Evolutionary conservation across 2,329 filamentous ascomycete species (phyloP), one percentile per base, ranked within the genome.

Genomic region (Fusarium coicis): DNA sequence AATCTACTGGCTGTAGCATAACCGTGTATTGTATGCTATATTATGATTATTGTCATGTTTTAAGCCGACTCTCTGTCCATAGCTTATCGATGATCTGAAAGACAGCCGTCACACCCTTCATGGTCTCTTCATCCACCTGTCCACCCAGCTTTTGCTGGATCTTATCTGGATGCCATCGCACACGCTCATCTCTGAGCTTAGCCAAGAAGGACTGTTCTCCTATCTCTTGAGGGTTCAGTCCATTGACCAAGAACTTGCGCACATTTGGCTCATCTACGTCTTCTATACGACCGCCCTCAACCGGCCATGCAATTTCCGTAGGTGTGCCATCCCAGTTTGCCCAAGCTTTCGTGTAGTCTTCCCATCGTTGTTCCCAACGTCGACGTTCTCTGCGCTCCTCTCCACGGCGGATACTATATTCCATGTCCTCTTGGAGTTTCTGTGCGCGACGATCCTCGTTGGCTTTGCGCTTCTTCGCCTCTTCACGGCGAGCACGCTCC

Each of bases 121-220:
- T 91, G 7, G 93, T 90, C 7, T 87, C 87, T 30, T 90, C 87
- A 53, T 95, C 92, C 54, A 97, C 90, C 66, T 89, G 84, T 0
- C 89, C 90, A 7, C 94, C 93, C 68, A 97, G 91, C 59, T 91
- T 90, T 83, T 98, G 96, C 85, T 98, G 94, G 63, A 98, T 93
- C 86, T 98, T 99, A 83, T 99, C 96, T 8, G 96, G 96, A 84
- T 99, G 96, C 96, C 96, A 99, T 21, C 95, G 88, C 23, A 98
- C 91, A 57, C 96, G 90, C 84, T 99, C 96, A 10, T 90, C 85
- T 82, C 97, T 97, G 58, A 98, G 85, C 65, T 81, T 84, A 12
- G 84, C 82, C 26, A 85, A 79, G 56, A 87, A 85, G 15, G 83
- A 83, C 65, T 78, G 82, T 75, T 86, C 84, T 26, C 85, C 86